phyloP scores from a whole-genome alignment of 2,329 filamentous ascomycete genomes.

The Colletotrichum shisoi region DNA sequence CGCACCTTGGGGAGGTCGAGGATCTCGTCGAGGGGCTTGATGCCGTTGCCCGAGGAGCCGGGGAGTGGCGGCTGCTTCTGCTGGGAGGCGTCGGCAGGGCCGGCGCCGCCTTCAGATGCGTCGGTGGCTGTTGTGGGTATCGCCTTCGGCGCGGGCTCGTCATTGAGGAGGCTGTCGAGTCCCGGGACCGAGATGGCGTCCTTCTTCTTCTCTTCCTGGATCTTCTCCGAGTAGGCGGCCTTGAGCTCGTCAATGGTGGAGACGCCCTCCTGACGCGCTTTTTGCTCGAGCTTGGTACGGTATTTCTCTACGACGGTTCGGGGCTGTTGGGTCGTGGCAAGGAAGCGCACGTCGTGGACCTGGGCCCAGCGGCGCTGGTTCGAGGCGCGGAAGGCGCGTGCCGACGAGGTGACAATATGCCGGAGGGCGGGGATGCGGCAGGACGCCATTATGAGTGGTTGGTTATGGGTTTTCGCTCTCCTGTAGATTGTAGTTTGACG shows the following conservation, averaged over 20 bases:
- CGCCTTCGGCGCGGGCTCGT: slow-evolving; percentile 47
- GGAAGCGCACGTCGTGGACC: slow-evolving; percentile 89
- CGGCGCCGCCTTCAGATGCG: neutral
- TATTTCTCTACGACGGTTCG: slow-evolving; percentile 83
- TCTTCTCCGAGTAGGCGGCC: slow-evolving; percentile 84
- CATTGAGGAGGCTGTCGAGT: slow-evolving; percentile 43
- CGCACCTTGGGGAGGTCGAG: slow-evolving; percentile 82
- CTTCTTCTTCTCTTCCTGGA: slow-evolving; percentile 72
- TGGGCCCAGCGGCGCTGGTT: slow-evolving; percentile 86
- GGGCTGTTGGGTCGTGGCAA: slow-evolving; percentile 77
- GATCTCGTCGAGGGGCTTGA: slow-evolving; percentile 61
- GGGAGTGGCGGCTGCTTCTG: slow-evolving; percentile 14
- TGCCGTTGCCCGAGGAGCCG: slow-evolving; percentile 43
- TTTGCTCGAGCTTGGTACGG: slow-evolving; percentile 80
- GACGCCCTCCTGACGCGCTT: slow-evolving; percentile 77
- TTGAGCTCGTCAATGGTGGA: slow-evolving; percentile 78
- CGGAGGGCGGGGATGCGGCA: slow-evolving; percentile 59
- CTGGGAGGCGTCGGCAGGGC: neutral
- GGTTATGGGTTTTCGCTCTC: neutral
- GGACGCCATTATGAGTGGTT: slow-evolving; percentile 56
- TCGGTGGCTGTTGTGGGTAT: slow-evolving; percentile 21
- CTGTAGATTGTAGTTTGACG: neutral
- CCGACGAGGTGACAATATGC: slow-evolving; percentile 50
- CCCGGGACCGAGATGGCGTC: slow-evolving; percentile 62
- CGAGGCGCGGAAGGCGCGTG: slow-evolving; percentile 47